Percentiles rank a stretch among this genome's conserved stretches.
Conservation (phyloP, 1,284 basidiomycete species). For the Sporisorium exsertum region DNA sequence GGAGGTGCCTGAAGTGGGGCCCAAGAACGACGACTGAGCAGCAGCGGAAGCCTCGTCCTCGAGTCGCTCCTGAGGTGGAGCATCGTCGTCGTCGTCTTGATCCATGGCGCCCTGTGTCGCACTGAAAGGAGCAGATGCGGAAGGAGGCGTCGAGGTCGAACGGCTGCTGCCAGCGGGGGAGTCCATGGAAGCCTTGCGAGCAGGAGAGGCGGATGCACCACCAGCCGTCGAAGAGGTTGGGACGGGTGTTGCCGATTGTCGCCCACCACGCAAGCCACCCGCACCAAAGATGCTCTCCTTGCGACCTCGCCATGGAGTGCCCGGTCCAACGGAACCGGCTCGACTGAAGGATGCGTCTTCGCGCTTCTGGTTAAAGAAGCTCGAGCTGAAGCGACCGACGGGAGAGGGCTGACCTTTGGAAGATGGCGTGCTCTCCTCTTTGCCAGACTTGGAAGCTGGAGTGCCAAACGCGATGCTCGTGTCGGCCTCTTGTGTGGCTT, state of each 20-base stretch:
- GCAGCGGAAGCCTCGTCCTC: constrained; percentile 42
- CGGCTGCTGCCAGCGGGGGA: constrained; percentile 36
- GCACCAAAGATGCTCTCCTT: constrained; percentile 62
- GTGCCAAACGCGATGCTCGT: constrained; percentile 51
- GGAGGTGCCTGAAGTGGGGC: constrained; percentile 8
- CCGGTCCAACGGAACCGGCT: constrained; percentile 31
- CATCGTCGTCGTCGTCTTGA: constrained; percentile 51
- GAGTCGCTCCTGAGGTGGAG: constrained; percentile 48
- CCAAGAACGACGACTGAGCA: constrained; percentile 21
- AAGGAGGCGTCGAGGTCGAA: constrained; percentile 41
- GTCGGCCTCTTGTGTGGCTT: constrained; percentile 43
- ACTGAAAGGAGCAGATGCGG: constrained; percentile 28
- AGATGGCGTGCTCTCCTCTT: constrained; percentile 43
- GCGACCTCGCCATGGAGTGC: constrained; percentile 39
- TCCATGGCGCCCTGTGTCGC: constrained; percentile 31
- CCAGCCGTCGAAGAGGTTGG: constrained; percentile 14
- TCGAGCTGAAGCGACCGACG: constrained; percentile 54
- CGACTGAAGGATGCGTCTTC: constrained; percentile 38
- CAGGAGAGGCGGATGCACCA: constrained; percentile 23
- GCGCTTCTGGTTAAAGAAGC: constrained; percentile 56
- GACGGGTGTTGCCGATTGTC: constrained; percentile 41
- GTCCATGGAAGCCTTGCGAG: constrained; percentile 35
- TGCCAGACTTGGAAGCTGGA: constrained; percentile 48
- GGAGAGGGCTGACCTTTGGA: constrained; percentile 46
- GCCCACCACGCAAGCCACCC: constrained; percentile 56